These are phyloP conservation scores for Neurospora tetrasperma DNA, from an alignment of 495 filamentous ascomycete genomes.

Conservation along the genomic window DNA sequence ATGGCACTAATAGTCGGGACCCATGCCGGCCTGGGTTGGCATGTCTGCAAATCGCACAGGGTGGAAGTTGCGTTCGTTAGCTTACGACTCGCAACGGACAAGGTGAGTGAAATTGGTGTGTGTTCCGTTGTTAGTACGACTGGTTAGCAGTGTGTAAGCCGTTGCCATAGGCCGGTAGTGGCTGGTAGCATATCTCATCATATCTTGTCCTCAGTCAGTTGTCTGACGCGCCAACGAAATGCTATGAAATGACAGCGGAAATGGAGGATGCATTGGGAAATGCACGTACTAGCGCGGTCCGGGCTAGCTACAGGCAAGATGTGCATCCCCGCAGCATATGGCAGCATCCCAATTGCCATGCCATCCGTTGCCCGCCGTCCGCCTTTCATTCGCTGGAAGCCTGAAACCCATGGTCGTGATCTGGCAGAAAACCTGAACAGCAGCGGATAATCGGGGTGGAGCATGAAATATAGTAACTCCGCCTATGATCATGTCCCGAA, in stretches of 20 bases:
- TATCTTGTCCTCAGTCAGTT: not conserved
- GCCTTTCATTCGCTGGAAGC: not conserved
- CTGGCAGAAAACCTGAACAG: not conserved
- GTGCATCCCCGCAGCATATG: not conserved
- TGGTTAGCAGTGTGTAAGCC: not conserved
- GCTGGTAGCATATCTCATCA: not conserved
- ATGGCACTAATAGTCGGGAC: not conserved
- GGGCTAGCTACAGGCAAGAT: not conserved
- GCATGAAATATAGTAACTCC: not conserved
- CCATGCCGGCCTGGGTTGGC: not conserved
- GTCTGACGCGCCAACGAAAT: not conserved
- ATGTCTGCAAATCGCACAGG: not conserved
- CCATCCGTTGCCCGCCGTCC: not conserved
- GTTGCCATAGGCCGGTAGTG: not conserved
- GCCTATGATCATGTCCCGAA: not conserved
- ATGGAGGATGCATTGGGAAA: not conserved
- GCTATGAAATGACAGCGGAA: not conserved
- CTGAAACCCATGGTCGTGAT: not conserved
- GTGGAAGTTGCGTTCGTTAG: not conserved
- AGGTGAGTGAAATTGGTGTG: not conserved
- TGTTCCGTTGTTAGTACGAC: not conserved
- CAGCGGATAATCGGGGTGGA: not conserved
- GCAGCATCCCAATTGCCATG: not conserved
- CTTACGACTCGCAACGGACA: not conserved
- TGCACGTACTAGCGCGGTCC: not conserved